Base-by-base conservation (phyloP, 2,329 filamentous ascomycete genomes). In the Nigrospora sphaerica region DNA sequence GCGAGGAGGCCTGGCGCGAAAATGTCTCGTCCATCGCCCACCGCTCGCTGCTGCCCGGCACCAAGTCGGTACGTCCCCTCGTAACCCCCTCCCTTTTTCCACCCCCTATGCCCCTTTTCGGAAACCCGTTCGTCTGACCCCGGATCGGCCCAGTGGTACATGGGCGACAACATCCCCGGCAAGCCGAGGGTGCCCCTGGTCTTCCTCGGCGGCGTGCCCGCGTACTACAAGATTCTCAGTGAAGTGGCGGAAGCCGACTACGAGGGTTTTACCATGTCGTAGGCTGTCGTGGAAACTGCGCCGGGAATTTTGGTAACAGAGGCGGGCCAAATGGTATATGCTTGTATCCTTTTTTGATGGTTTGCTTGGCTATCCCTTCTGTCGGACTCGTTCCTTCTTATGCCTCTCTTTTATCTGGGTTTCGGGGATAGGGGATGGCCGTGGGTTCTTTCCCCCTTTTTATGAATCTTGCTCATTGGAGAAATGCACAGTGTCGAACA, bases 161-260 rank as follows among this genome's bases (percentile, higher is more conserved):
- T 64, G 58, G 68, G 68, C 1, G 57, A 54, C 2, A 71, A 70
- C 40, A 63, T 72, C 31, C 67, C 67, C 1, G 67, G 67, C 0
- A 70, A 68, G 51, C 47, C 53, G 13, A 46, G 61, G 9, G 66
- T 71, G 54, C 55, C 55, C 6, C 43, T 69, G 33, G 57, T 64
- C n/a, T 72, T 54, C 17, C 42, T 59, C 10, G 57, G 53, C 3
- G 54, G 57, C 11, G 48, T 58, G 11, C 44, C 50, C 3, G 44
- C 44, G 6, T 56, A 55, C 38, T 45, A 42, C 33, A 48, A 48
- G 38, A 45, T 39, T 1, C 18, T 48, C 16, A 32, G 23, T 3
- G 42, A 45, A 13, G 36, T 17, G 36, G 42, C 42, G 1, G 33
- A 38, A 7, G 23, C 37, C 18, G 42, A 19, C 6, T 48, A 45